A percentile compares a stretch with the other conserved stretches of the same genome.
phyloP scores from a whole-genome alignment of 2,329 filamentous ascomycete genomes.

The Fusarium sambucinum region DNA sequence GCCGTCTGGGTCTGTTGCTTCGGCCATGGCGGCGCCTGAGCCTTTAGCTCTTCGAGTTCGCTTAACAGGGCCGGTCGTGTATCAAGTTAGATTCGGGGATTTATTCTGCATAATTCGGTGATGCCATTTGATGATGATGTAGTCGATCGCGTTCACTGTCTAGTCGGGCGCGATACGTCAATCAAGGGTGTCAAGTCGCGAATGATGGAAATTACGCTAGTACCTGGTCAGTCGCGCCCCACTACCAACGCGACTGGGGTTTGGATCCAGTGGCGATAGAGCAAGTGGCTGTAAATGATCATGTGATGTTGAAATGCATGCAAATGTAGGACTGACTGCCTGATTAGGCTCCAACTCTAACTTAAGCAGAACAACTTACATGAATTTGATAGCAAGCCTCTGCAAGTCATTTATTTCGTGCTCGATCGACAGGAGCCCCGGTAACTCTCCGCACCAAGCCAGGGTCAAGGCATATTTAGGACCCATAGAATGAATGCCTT shows the following conservation, averaged over 20 bases:
- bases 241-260: slow-evolving; percentile 3
- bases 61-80: background rate
- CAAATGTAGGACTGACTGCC: background rate
- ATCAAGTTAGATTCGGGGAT: background rate
- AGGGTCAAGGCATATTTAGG: slow-evolving; percentile 14
- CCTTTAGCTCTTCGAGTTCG: background rate
- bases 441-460: background rate
- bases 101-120: slow-evolving; percentile 18
- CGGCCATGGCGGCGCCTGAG: slow-evolving; percentile 44
- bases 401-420: slow-evolving; percentile 1
- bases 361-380: background rate
- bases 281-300: slow-evolving; percentile 12
- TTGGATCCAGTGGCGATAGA: background rate
- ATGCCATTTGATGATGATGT: slow-evolving; percentile 36
- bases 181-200: slow-evolving; percentile 20
- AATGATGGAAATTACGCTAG: slow-evolving; percentile 18
- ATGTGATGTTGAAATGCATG: slow-evolving; percentile 23
- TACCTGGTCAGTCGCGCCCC: background rate
- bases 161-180: slow-evolving; percentile 7
- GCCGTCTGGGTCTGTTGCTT: slow-evolving; percentile 39
- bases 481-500: slow-evolving; percentile 12
- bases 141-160: slow-evolving; percentile 22
- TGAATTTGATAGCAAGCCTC: background rate
- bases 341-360: slow-evolving; percentile 1
- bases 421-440: background rate